Base-by-base conservation (phyloP, 805 yeast species). In the Myxozyma kluyveri region DNA sequence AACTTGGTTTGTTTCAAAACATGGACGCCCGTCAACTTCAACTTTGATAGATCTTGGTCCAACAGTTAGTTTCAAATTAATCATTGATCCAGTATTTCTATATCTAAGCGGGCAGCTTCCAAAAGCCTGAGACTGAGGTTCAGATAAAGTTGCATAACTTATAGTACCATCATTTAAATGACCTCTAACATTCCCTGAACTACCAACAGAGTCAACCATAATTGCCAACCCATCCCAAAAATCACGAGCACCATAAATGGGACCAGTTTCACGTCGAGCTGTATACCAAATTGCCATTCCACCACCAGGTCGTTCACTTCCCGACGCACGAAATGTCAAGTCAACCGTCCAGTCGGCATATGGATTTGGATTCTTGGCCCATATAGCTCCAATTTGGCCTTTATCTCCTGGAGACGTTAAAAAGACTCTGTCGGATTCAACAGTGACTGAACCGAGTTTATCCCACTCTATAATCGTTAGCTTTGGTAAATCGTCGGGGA, bases 141-240 rank as follows among this genome's bases (percentile, higher is more conserved):
- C 47, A 9, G 56, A 49, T 42, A 61, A 29, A 18, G 59, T 9
- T 22, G 54, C 40, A 47, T 68, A 70, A 18, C 56, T 32, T 14
- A 47, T 49, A 10, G 66, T 35, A 14, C 74, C 74, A 45, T 72
- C 75, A 48, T 70, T 72, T 26, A 71, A 58, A 60, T 72, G 74
- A 18, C 72, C 75, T 5, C 73, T 65, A n/a, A 56, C 54, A 21
- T 69, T 58, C 17, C 67, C 69, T 29, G 44, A 42, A 5, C 61
- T 63, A 6, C 60, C 61, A n/a, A 59, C 54, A n/a, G 67, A 61
- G 57, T 72, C 75, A 27, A 72, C 55, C 52, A 69, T 61, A n/a
- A 72, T 47, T 4, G 70, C 75, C 38, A 72, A 57, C 1, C 75
- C 75, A 50, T 71, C 73, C 73, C 73, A 72, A 10, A 45, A 37